phyloP scores from a whole-genome alignment of 768 basidiomycete genomes.

The Wakefieldia striispora region DNA sequence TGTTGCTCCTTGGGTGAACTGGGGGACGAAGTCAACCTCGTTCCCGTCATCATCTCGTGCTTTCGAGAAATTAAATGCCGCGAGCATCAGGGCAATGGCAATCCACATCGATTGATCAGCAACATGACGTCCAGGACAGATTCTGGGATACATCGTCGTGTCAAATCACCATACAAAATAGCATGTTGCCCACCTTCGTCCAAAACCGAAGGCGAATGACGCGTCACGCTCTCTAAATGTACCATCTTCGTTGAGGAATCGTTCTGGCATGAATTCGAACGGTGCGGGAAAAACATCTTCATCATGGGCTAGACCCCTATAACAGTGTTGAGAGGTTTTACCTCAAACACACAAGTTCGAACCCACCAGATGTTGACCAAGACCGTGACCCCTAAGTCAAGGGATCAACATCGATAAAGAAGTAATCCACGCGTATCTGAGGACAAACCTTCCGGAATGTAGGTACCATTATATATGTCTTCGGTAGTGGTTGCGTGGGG shows the following conservation, averaged over 20 bases:
- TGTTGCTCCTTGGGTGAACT: conserved; percentile 16
- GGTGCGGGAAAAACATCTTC: conserved; percentile 39
- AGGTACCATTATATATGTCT: conserved; percentile 25
- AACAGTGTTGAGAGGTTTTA: neutral
- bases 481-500: conserved; percentile 20
- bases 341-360: neutral
- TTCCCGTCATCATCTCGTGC: conserved; percentile 21
- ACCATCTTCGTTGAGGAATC: conserved; percentile 30
- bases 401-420: neutral
- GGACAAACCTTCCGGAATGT: conserved; percentile 24
- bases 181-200: conserved; percentile 18
- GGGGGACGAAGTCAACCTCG: conserved; percentile 22
- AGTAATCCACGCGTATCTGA: neutral
- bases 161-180: neutral
- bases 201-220: conserved; percentile 22
- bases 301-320: conserved; percentile 41
- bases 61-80: conserved; percentile 23
- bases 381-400: conserved; percentile 16
- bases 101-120: conserved; percentile 28
- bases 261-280: conserved; percentile 39
- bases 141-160: conserved; percentile 6
- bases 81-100: conserved; percentile 23
- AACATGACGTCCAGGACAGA: conserved; percentile 23
- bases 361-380: conserved; percentile 25
- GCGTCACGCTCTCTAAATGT: conserved; percentile 4